A percentile compares a stretch with the other conserved stretches of the same genome.
phyloP scores from a whole-genome alignment of 2,329 filamentous ascomycete genomes.

The Colletotrichum sp. region DNA sequence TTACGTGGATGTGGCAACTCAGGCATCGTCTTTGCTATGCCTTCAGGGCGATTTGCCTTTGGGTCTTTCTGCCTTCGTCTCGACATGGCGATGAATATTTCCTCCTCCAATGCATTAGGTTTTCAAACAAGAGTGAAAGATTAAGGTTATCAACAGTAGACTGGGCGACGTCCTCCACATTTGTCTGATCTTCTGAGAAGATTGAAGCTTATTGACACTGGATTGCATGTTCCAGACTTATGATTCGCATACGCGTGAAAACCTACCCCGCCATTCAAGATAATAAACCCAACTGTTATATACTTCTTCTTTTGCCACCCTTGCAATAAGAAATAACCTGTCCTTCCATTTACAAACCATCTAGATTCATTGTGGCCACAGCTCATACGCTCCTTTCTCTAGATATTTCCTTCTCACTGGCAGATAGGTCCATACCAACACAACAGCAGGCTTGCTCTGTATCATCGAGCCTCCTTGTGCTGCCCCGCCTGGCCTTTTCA shows the following conservation, averaged over 20 bases:
- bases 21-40: too few relatives aligned
- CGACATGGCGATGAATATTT: too few relatives aligned
- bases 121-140: not conserved
- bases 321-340: not conserved
- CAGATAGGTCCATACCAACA: not conserved
- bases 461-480: not conserved
- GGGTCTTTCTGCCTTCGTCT: too few relatives aligned
- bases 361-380: not conserved
- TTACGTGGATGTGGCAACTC: too few relatives aligned
- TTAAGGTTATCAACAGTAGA: not conserved
- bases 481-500: not conserved
- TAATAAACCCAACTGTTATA: not conserved
- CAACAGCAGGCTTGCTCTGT: not conserved
- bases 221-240: not conserved
- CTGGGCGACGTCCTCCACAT: not conserved
- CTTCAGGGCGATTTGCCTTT: too few relatives aligned
- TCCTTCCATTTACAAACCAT: fast-evolving
- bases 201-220: not conserved
- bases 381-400: not conserved
- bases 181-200: not conserved
- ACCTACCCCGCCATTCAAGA: not conserved
- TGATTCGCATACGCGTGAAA: not conserved
- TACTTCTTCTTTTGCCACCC: not conserved
- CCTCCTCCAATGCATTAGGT: not conserved
- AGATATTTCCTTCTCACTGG: not conserved